Base-by-base conservation (phyloP, 148 eudicot genomes). In the Simmondsia chinensis region DNA sequence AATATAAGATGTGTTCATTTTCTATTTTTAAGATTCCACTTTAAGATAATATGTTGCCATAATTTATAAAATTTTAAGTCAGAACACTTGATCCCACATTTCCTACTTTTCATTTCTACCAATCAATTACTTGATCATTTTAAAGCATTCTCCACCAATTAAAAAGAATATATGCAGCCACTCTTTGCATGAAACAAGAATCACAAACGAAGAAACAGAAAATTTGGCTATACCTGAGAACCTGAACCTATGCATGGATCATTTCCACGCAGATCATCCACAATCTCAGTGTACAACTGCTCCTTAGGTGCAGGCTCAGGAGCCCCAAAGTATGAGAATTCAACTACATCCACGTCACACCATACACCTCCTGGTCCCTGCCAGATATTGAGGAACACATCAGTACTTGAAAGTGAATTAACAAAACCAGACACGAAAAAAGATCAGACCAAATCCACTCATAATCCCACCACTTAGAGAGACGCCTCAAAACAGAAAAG, bases 281-380 rank as follows among this genome's bases (percentile, higher is more conserved):
- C 97, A 62, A 84, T 81, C 66, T 85, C 97, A 37, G 97, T 82
- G 57, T 89, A 85, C 50, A 89, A 73, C 52, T 89, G 97, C 66
- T 89, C 97, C 65, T 89, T 85, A 31, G 93, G 93, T 54, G 88
- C 56, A 35, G 85, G 97, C 71, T 89, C 97, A 10, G 95, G 95
- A 38, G 97, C 93, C 47, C 97, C 97, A 72, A 85, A 85, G 60
- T 89, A 89, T 9, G 97, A 85, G 54, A 89, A 89, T 48, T 89
- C 97, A 50, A 89, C 71, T 44, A 89, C 97, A 64, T 89, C 97
- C 21, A 89, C 97, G 34, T 89, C 88, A 50, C 95, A 89, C 97
- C 97, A 89, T 19, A 89, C 83, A 23, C 95, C 95, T 59, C 97
- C 97, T 43, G 97, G 97, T 46, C 97, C 97, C 97, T 89, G 56